These are phyloP conservation scores for Vitis amurensis DNA, from an alignment of 164 flowering plant species.

Conservation along the genomic window DNA sequence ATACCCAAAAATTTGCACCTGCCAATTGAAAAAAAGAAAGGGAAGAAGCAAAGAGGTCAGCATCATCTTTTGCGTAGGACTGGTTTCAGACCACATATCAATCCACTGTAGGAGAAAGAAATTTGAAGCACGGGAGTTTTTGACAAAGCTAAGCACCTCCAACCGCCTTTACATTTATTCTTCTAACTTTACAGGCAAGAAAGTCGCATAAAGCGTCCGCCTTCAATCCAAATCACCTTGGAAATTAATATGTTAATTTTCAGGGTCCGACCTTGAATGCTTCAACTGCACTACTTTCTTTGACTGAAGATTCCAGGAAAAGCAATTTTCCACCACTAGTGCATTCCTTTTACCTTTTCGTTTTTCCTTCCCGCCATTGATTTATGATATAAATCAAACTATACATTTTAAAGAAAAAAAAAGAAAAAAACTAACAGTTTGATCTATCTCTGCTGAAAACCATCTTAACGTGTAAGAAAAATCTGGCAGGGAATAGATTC, in stretches of 20 bases:
- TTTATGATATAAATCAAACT: background rate
- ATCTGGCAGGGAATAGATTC: no score
- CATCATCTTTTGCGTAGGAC: background rate
- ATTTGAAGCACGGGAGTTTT: background rate
- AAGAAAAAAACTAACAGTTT: no score
- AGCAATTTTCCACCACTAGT: background rate
- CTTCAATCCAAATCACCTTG: background rate
- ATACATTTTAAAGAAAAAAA: background rate
- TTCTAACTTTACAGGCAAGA: background rate
- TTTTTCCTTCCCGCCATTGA: background rate
- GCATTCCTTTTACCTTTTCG: background rate
- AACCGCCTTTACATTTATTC: background rate
- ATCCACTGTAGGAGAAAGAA: background rate
- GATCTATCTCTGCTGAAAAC: no score
- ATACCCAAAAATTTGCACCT: background rate
- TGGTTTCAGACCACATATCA: background rate
- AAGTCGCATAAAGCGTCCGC: background rate
- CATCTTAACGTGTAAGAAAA: no score
- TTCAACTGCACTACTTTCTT: background rate
- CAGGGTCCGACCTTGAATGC: background rate
- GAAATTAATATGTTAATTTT: background rate
- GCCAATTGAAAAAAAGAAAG: background rate
- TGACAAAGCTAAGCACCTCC: background rate
- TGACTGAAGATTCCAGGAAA: background rate
- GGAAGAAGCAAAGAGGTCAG: background rate